Evolutionary conservation across 768 basidiomycete species (phyloP).

Genomic region (Boletus edulis): DNA sequence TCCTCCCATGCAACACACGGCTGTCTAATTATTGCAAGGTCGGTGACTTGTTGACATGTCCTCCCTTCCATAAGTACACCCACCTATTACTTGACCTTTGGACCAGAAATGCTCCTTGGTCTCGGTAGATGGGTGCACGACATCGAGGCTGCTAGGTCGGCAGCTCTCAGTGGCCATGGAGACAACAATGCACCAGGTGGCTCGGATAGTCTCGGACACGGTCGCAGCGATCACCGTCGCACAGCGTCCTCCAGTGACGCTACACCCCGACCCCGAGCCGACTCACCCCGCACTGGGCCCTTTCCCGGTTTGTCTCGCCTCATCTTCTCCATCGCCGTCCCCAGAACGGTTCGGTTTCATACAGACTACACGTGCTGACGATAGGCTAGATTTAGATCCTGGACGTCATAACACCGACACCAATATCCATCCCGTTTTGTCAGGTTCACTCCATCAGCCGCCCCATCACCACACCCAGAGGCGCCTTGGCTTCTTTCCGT

Average conservation of each 20-base stretch:
- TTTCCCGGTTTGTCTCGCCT: constrained; percentile 19
- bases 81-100: not conserved
- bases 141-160: constrained; percentile 7
- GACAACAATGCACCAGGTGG: constrained; percentile 1
- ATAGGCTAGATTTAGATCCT: constrained; percentile 11
- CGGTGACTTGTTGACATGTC: constrained; percentile 13
- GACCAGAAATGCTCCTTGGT: constrained; percentile 23
- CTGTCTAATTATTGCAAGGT: constrained; percentile 15
- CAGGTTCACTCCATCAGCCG: constrained; percentile 14
- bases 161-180: constrained; percentile 3
- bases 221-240: constrained; percentile 25
- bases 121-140: constrained; percentile 21
- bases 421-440: constrained; percentile 13
- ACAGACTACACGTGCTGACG: constrained; percentile 10
- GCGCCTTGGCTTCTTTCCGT: constrained; percentile 27
- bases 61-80: not conserved
- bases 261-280: constrained; percentile 46
- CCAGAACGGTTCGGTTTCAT: not conserved
- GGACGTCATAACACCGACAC: constrained; percentile 11
- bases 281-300: constrained; percentile 14
- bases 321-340: constrained; percentile 5
- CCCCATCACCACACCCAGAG: constrained; percentile 36
- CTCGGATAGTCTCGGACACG: constrained; percentile 4
- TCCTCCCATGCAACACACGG: too few relatives aligned
- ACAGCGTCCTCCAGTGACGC: constrained; percentile 47